A percentile compares a stretch with the other conserved stretches of the same genome.
phyloP scores from a whole-genome alignment of 352 stramenopile species.

The Phytophthora constricta region DNA sequence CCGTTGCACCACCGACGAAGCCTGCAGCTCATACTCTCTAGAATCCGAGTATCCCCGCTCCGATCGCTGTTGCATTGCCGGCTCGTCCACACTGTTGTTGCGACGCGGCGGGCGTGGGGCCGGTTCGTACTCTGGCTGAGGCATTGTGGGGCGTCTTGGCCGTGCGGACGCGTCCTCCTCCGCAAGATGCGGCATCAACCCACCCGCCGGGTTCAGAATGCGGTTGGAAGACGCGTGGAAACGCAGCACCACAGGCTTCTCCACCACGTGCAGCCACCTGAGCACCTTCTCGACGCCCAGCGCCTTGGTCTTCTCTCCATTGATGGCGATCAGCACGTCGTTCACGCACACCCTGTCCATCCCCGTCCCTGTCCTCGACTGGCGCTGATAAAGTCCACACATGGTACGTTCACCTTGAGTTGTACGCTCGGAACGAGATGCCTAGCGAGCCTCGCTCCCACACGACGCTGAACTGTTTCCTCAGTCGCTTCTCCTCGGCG shows the following conservation, averaged over 20 bases:
- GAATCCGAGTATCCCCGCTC: slow-evolving; percentile 24
- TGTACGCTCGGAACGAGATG: slow-evolving; percentile 79
- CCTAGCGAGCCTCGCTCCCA: slow-evolving; percentile 76
- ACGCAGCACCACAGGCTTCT: slow-evolving; percentile 77
- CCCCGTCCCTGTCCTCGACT: slow-evolving; percentile 60
- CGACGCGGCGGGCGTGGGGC: slow-evolving; percentile 32
- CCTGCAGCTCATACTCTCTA: slow-evolving; percentile 31
- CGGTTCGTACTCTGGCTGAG: slow-evolving; percentile 47
- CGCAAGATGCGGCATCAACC: slow-evolving; percentile 27
- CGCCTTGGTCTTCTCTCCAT: slow-evolving; percentile 78
- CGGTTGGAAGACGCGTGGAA: slow-evolving; percentile 84
- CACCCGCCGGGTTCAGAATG: slow-evolving; percentile 40
- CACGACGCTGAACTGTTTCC: slow-evolving; percentile 78
- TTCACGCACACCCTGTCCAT: slow-evolving; percentile 84
- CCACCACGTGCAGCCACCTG: slow-evolving; percentile 75
- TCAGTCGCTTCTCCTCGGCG: slow-evolving; percentile 48
- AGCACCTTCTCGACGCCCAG: slow-evolving; percentile 80
- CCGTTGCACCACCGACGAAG: slow-evolving; percentile 2
- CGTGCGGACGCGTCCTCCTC: slow-evolving; percentile 21
- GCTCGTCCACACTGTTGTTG: slow-evolving; percentile 41
- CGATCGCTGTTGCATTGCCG: slow-evolving; percentile 13
- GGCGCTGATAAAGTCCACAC: slow-evolving; percentile 70
- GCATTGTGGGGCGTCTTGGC: slow-evolving; percentile 21
- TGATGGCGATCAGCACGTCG: slow-evolving; percentile 84
- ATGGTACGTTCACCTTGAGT: slow-evolving; percentile 71